Conservation (phyloP, 169 alveolate species). For the Eimeria necatrix region DNA sequence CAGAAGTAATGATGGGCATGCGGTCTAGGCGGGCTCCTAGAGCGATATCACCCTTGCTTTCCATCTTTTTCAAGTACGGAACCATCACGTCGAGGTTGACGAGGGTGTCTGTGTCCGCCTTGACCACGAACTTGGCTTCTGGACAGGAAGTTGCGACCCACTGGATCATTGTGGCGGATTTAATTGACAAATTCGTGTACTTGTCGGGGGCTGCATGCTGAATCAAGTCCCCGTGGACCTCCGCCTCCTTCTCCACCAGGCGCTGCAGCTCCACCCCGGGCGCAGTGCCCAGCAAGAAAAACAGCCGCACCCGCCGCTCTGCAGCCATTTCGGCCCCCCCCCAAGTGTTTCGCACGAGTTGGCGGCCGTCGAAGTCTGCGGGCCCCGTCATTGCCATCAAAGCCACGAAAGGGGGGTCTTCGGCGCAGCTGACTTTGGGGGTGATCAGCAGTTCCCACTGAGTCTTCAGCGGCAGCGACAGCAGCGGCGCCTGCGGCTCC, state of each 20-base stretch:
- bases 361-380: constrained; percentile 28
- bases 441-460: constrained; percentile 36
- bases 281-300: constrained; percentile 55
- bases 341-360: constrained; percentile 35
- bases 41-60: constrained; percentile 49
- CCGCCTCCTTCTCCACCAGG: constrained; percentile 59
- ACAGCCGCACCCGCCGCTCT: constrained; percentile 19
- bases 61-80: constrained; percentile 49
- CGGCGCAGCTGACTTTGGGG: constrained; percentile 48
- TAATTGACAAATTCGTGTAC: constrained; percentile 29
- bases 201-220: constrained; percentile 75
- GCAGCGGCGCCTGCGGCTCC: constrained; percentile 59
- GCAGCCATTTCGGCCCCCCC: constrained; percentile 18
- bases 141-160: constrained; percentile 63
- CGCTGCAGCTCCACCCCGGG: neutral
- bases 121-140: constrained; percentile 54
- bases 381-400: constrained; percentile 56
- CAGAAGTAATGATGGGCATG: constrained; percentile 33
- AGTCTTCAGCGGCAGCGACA: constrained; percentile 63
- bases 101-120: constrained; percentile 60
- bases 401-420: constrained; percentile 54
- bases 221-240: constrained; percentile 32
- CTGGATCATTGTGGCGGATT: constrained; percentile 53
- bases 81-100: constrained; percentile 60
- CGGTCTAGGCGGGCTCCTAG: constrained; percentile 28